A percentile compares a stretch with the other conserved stretches of the same genome.
These are phyloP conservation scores for Puccinia hordei DNA, from an alignment of 1,284 basidiomycete species.

Conservation along the genomic window DNA sequence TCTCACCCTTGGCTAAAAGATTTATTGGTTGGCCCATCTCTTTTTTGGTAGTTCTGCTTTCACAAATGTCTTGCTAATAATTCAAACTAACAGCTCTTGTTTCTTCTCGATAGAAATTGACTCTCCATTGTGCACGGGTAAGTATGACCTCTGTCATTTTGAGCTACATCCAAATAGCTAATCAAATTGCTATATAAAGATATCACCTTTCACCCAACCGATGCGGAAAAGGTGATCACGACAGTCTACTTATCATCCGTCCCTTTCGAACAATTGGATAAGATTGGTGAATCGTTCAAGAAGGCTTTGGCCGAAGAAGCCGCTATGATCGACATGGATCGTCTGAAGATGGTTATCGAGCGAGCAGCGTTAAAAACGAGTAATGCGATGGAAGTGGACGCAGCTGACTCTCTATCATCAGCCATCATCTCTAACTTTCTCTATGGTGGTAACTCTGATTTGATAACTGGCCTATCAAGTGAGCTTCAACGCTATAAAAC, in stretches of 20 bases:
- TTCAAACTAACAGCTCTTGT: conserved; percentile 58
- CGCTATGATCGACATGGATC: conserved; percentile 84
- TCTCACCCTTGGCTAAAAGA: conserved; percentile 49
- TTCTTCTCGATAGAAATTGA: conserved; percentile 87
- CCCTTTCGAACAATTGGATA: conserved; percentile 74
- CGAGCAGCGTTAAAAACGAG: conserved; percentile 61
- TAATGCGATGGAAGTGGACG: conserved; percentile 61
- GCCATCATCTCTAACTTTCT: conserved; percentile 59
- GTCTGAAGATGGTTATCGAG: conserved; percentile 84
- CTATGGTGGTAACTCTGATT: conserved; percentile 54
- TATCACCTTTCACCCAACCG: conserved; percentile 79
- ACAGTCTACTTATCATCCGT: conserved; percentile 81
- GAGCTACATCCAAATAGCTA: conserved; percentile 14
- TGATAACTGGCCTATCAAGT: conserved; percentile 53
- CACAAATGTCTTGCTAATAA: conserved; percentile 4
- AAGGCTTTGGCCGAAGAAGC: conserved; percentile 70
- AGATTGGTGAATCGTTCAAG: conserved; percentile 72
- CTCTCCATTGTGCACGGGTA: conserved; percentile 76
- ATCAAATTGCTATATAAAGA: conserved; percentile 63
- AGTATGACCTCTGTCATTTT: conserved; percentile 54
- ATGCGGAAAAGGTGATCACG: conserved; percentile 72
- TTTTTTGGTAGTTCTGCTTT: neutral
- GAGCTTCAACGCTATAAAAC: conserved; percentile 56
- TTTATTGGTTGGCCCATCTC: conserved; percentile 39
- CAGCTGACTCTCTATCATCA: conserved; percentile 59